These are phyloP conservation scores for Coprinopsis marcescibilis DNA, from an alignment of 768 basidiomycete genomes.

Conservation along the genomic window DNA sequence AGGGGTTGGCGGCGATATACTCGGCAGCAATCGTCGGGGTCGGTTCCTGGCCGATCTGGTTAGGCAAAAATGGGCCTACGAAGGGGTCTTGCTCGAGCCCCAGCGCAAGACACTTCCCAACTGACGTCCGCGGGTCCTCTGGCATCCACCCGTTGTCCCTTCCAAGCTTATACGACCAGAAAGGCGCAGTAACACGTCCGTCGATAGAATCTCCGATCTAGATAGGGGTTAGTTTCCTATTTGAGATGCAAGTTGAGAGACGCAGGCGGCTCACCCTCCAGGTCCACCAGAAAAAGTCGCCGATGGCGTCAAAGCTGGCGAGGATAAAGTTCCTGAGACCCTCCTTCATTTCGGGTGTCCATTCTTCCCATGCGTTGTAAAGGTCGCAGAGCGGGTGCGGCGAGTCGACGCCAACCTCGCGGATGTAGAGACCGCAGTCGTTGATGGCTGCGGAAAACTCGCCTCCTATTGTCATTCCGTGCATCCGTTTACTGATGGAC, in stretches of 20 bases:
- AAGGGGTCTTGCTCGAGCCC: too few species aligned
- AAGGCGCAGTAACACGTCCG: constrained; percentile 27
- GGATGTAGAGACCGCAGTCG: constrained; percentile 43
- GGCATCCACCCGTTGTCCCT: constrained; percentile 70
- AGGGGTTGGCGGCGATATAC: too few species aligned
- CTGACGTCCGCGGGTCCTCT: constrained; percentile 51
- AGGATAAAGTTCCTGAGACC: constrained; percentile 44
- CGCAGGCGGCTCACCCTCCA: constrained; percentile 21
- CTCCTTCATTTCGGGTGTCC: constrained; percentile 25
- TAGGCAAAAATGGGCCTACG: too few species aligned
- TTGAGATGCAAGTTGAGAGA: background rate
- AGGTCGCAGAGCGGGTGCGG: constrained; percentile 31
- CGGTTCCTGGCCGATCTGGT: too few species aligned
- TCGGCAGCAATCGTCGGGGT: too few species aligned
- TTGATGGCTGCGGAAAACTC: constrained; percentile 70
- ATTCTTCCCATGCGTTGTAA: constrained; percentile 46
- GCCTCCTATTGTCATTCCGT: constrained; percentile 69
- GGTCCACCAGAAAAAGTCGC: constrained; percentile 32
- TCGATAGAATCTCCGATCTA: constrained; percentile 34
- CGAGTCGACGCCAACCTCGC: constrained; percentile 39
- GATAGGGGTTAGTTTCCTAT: background rate
- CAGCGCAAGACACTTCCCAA: constrained; percentile 59
- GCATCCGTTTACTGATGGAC: constrained; percentile 34
- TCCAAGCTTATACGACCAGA: constrained; percentile 30
- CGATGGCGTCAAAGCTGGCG: constrained; percentile 31